phyloP scores from a whole-genome alignment of 2,329 filamentous ascomycete genomes.

The Pseudogymnoascus sp. region DNA sequence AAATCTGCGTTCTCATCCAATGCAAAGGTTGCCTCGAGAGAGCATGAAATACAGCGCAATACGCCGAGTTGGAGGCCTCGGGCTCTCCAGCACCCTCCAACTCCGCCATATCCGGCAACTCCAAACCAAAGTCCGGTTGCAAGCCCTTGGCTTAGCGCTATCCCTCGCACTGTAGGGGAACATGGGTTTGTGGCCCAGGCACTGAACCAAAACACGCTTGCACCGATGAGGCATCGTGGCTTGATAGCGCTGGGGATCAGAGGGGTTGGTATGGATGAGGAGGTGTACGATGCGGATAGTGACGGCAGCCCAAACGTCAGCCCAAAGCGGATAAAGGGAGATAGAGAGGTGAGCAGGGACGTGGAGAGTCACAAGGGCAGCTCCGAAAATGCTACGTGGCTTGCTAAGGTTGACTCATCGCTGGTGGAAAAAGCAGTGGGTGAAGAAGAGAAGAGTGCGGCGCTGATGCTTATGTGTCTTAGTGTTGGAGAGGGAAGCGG shows the following conservation, averaged over 20 bases:
- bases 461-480: conserved; percentile 6
- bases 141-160: conserved; percentile 37
- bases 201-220: background rate
- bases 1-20: background rate
- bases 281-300: background rate
- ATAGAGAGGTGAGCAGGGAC: background rate
- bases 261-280: background rate
- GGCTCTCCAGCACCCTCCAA: background rate
- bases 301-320: background rate
- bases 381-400: background rate
- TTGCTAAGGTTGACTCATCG: background rate
- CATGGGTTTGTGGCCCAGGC: background rate
- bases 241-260: background rate
- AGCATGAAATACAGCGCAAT: background rate
- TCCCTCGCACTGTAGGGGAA: conserved; percentile 24
- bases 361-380: background rate
- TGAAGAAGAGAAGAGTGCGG: background rate
- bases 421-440: background rate
- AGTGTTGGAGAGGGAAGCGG: background rate
- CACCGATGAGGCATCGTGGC: background rate
- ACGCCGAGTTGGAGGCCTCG: background rate
- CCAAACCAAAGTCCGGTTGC: conserved; percentile 12
- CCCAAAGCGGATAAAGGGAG: background rate
- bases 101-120: background rate
- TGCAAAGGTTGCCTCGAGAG: background rate